phyloP scores from a whole-genome alignment of 495 filamentous ascomycete species.

The Podospora conica region DNA sequence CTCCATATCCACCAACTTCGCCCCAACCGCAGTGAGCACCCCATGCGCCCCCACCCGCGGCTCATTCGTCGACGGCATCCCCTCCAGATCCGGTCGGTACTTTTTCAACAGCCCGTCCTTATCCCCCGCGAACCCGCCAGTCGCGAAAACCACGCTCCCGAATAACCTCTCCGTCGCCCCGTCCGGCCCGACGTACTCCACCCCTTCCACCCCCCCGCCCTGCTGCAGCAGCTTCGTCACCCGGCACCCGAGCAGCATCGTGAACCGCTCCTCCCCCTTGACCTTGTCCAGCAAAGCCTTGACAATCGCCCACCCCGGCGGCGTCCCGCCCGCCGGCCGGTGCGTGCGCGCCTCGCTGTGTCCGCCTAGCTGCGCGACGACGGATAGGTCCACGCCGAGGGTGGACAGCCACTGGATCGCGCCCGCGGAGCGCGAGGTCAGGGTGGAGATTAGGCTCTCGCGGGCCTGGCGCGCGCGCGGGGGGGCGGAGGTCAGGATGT shows the following conservation, averaged over 20 bases:
- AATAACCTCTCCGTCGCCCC: constrained; percentile 19
- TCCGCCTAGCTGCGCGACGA: constrained; percentile 49
- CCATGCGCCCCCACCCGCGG: constrained; percentile 43
- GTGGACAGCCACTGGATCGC: constrained; percentile 50
- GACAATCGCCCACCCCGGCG: constrained; percentile 51
- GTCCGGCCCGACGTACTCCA: constrained; percentile 24
- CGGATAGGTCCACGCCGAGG: constrained; percentile 48
- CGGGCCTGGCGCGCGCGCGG: constrained; percentile 15
- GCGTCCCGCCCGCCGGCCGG: constrained; percentile 42
- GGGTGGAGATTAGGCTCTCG: constrained; percentile 36
- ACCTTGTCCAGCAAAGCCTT: constrained; percentile 41
- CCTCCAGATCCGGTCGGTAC: constrained; percentile 50
- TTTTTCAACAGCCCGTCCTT: constrained; percentile 44
- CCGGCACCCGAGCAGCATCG: constrained; percentile 37
- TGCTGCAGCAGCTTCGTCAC: constrained; percentile 40
- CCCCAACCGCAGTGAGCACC: constrained; percentile 42
- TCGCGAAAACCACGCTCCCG: constrained; percentile 52
- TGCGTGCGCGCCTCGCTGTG: constrained; percentile 51
- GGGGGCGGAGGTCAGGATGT: constrained; percentile 15
- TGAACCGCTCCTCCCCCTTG: constrained; percentile 37
- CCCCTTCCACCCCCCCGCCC: constrained; percentile 27
- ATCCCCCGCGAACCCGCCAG: constrained; percentile 56
- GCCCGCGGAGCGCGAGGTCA: constrained; percentile 35
- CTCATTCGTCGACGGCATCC: constrained; percentile 56
- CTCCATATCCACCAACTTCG: constrained; percentile 52